These are phyloP conservation scores for Phaffomyces antillensis DNA, from an alignment of 805 yeast species.

Conservation along the genomic window DNA sequence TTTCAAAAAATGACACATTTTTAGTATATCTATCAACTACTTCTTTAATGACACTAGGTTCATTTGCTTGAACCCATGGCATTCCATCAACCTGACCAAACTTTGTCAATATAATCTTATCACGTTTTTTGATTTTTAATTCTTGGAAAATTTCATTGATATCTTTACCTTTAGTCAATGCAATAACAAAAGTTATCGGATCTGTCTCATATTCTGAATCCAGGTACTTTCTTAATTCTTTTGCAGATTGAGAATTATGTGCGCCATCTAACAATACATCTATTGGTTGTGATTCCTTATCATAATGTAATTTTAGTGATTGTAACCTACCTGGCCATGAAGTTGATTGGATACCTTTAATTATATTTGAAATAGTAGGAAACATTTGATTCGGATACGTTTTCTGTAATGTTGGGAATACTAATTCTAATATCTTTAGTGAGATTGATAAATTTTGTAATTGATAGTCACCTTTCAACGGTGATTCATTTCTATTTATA, in stretches of 20 bases:
- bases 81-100: slow-evolving; percentile 75
- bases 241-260: slow-evolving; percentile 81
- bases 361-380: slow-evolving; percentile 31
- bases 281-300: slow-evolving; percentile 16
- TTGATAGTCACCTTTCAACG: slow-evolving; percentile 71
- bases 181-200: slow-evolving; percentile 49
- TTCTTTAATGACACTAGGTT: slow-evolving; percentile 20
- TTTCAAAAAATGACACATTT: slow-evolving; percentile 21
- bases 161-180: slow-evolving; percentile 70
- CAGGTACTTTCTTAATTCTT: slow-evolving; percentile 56
- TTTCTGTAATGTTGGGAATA: slow-evolving; percentile 21
- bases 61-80: slow-evolving; percentile 80
- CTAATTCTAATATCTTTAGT: slow-evolving; percentile 41
- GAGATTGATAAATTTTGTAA: slow-evolving; percentile 63
- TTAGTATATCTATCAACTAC: slow-evolving; percentile 22
- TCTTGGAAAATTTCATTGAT: slow-evolving; percentile 42
- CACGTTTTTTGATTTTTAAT: slow-evolving; percentile 38
- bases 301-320: slow-evolving; percentile 26
- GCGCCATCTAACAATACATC: slow-evolving; percentile 78
- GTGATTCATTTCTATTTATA: slow-evolving; percentile 32
- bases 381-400: slow-evolving; percentile 17
- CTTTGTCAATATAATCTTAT: slow-evolving; percentile 51
- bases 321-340: slow-evolving; percentile 91
- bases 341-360: slow-evolving; percentile 46
- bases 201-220: slow-evolving; percentile 16